Base-by-base conservation (phyloP, 2,329 filamentous ascomycete species). In the Fusarium multiceps region DNA sequence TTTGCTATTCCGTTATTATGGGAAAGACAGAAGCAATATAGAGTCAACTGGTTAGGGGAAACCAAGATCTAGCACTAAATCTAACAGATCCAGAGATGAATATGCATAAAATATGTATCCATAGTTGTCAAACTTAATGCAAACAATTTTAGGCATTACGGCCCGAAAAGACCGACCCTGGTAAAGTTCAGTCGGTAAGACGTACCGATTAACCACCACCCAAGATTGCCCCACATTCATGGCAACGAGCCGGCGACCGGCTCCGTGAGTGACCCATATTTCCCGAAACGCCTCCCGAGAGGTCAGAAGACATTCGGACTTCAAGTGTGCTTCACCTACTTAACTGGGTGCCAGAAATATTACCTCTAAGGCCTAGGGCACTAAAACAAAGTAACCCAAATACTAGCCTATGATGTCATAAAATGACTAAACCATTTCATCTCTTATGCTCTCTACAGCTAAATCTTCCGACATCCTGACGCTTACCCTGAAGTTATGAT, bases 151-250 rank as follows among this genome's bases (percentile, higher is more conserved):
- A 41, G 50, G 30, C 25, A 27, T 11, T 23, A 21, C 50, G 61
- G 50, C 28, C 59, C 59, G 45, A 50, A 4, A 45, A 27, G 5
- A 7, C 57, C 57, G 59, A 40, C 18, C 32, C 21, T 41, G 9
- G 16, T 30, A 37, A 30, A n/a, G 9, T 16, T 27, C 28, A 20
- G 8, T 49, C 50, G 59, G 43, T 21, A 41, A 50, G 14, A 34
- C 51, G 37, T 34, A 37, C 61, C 59, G 59, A 20, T 34, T 21
- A 63, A 28, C 50, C 57, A 34, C 32, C 27, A 25, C n/a, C 16
- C 40, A 9, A 37, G 34, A 49, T 37, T 3, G 34, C 34, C 18
- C 34, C 34, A 37, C 18, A 37, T 10, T 0, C 5, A 37, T n/a
- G 34, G 18, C 34, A 37, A 6, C 10, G 34, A 25, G 13, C 28